phyloP scores from a whole-genome alignment of 148 eudicot genomes.

The Chenopodium album region DNA sequence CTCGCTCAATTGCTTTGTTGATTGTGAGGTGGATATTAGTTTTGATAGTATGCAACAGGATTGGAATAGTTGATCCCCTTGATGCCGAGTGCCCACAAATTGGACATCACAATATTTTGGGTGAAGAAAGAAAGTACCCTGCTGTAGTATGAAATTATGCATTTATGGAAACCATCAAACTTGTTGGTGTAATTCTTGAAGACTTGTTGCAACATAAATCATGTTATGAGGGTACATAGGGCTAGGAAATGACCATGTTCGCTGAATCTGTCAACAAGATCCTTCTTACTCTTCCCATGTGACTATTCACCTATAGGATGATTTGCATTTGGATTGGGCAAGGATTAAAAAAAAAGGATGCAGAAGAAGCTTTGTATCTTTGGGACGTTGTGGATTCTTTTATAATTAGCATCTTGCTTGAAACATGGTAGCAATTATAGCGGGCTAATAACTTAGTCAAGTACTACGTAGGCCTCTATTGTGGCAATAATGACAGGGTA shows the following conservation, averaged over 20 bases:
- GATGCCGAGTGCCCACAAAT: no score
- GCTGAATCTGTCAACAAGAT: background rate
- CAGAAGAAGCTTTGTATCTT: background rate
- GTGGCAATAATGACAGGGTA: background rate
- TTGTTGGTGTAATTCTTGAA: background rate
- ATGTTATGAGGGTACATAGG: no score
- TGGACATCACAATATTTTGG: no score
- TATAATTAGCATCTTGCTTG: background rate
- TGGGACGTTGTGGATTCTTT: background rate
- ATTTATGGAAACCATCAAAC: background rate
- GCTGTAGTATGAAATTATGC: background rate
- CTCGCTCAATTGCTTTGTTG: background rate
- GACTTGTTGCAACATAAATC: background rate
- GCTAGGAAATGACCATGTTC: background rate
- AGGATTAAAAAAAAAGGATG: background rate
- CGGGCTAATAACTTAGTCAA: background rate
- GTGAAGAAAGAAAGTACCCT: background rate
- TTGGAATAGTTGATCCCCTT: background rate
- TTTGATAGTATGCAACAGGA: background rate
- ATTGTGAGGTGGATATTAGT: background rate
- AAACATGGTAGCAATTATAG: no score
- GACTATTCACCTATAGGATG: background rate
- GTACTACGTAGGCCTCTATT: background rate
- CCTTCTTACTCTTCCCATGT: background rate
- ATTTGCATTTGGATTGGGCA: background rate